Evolutionary conservation across 73 alveolate genomes (phyloP).

Genomic region (Symbiodinium pilosum): DNA sequence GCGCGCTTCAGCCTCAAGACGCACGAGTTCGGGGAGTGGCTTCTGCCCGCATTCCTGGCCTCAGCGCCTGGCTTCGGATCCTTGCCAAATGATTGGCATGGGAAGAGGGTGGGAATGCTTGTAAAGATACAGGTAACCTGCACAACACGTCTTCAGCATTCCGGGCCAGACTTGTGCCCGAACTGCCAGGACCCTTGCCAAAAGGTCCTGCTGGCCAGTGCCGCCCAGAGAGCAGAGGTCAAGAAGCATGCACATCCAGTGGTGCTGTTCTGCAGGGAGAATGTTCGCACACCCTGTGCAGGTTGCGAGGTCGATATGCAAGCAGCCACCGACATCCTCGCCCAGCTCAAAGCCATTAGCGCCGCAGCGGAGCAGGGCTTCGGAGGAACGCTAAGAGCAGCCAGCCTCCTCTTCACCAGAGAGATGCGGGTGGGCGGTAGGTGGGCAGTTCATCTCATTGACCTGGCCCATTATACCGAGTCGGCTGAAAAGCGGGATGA

Average conservation of each 20-base stretch:
- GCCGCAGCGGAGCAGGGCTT: slow-evolving; percentile 68
- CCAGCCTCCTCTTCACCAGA: slow-evolving; percentile 64
- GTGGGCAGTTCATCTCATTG: slow-evolving; percentile 37
- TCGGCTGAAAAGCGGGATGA: slow-evolving; percentile 35
- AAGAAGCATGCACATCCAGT: neutral
- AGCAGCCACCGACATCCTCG: slow-evolving; percentile 21
- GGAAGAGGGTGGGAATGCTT: no score
- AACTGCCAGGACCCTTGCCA: neutral
- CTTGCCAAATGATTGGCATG: neutral
- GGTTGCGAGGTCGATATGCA: slow-evolving; percentile 34
- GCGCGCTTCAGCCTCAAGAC: slow-evolving; percentile 51
- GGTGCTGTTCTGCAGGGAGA: no score
- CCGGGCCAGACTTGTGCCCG: no score
- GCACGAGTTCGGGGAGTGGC: slow-evolving; percentile 52
- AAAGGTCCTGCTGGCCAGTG: neutral
- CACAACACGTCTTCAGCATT: no score
- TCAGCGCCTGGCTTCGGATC: slow-evolving; percentile 59
- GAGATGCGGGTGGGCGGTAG: slow-evolving; percentile 74
- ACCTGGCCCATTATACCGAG: slow-evolving; percentile 42
- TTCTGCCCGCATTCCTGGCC: slow-evolving; percentile 57
- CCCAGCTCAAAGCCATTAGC: slow-evolving; percentile 22
- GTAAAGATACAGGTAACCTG: no score
- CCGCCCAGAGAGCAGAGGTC: neutral
- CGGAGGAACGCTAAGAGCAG: slow-evolving; percentile 59
- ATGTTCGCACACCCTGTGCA: no score